Conservation (phyloP, 2,329 filamentous ascomycete species). For the Aspergillus floridensis region DNA sequence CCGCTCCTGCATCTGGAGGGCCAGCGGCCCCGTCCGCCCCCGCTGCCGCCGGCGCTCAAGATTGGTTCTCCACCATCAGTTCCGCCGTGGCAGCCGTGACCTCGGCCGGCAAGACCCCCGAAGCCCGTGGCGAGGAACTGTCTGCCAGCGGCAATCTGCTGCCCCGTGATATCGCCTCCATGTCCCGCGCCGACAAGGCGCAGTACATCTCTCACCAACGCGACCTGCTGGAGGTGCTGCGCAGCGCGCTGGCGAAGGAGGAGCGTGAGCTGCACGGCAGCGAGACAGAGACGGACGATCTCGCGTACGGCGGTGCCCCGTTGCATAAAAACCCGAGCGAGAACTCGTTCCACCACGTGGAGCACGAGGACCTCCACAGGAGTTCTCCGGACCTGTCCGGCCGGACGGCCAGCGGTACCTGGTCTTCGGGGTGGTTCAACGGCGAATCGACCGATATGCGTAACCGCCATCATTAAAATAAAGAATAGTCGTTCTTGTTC, state of each 20-base stretch:
- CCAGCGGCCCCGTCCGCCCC: conserved; percentile 50
- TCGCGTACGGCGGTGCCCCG: conserved; percentile 40
- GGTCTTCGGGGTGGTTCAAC: conserved; percentile 33
- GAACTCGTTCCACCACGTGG: conserved; percentile 84
- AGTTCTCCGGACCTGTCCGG: conserved; percentile 15
- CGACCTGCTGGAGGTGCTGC: conserved; percentile 69
- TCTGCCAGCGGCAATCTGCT: conserved; percentile 64
- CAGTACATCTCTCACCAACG: conserved; percentile 75
- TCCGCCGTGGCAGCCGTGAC: conserved; percentile 67
- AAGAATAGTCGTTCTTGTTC: not conserved
- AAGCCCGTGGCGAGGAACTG: conserved; percentile 50
- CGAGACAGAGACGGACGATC: conserved; percentile 30
- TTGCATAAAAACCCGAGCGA: conserved; percentile 82
- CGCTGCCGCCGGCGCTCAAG: conserved; percentile 48
- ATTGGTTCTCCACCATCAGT: conserved; percentile 76
- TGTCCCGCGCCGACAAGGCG: conserved; percentile 62
- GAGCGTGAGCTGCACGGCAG: conserved; percentile 57
- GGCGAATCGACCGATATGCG: not conserved
- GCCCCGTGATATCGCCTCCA: conserved; percentile 64
- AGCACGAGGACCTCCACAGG: conserved; percentile 61
- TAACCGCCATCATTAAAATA: not conserved
- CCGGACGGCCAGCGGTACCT: conserved; percentile 25
- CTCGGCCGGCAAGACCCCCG: conserved; percentile 37
- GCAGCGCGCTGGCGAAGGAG: conserved; percentile 77
- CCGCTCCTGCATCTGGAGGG: conserved; percentile 55